phyloP scores from a whole-genome alignment of 371 early-diverging fungal genomes.

The Mortierella sp. region DNA sequence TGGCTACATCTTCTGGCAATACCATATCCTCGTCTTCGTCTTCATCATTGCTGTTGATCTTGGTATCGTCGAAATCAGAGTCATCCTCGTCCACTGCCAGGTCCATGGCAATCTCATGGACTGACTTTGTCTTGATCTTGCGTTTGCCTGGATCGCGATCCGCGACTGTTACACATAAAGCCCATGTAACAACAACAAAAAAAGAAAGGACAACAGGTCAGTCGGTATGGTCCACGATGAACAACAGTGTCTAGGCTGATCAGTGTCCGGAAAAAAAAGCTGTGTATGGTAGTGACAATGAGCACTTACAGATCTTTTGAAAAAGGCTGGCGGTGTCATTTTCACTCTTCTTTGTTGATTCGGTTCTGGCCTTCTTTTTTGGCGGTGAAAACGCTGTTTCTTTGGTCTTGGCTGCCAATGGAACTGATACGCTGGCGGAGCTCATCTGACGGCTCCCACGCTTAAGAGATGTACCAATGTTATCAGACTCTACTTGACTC shows the following conservation, averaged over 20 bases:
- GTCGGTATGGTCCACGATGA: no score
- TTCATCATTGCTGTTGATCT: slow-evolving; percentile 41
- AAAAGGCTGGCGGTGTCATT: slow-evolving; percentile 49
- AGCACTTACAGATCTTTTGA: slow-evolving; percentile 54
- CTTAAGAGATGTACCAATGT: slow-evolving; percentile 25
- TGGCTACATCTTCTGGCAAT: slow-evolving; percentile 40
- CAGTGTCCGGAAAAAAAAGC: no score
- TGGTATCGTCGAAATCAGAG: slow-evolving; percentile 50
- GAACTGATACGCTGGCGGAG: not conserved
- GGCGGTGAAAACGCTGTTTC: slow-evolving; percentile 18
- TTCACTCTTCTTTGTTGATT: slow-evolving; percentile 20
- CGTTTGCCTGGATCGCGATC: slow-evolving; percentile 54
- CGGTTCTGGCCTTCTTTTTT: slow-evolving; percentile 39
- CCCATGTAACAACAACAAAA: not conserved
- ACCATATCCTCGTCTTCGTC: slow-evolving; percentile 51
- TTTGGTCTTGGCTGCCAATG: slow-evolving; percentile 12
- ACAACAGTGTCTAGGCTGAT: no score
- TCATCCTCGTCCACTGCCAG: slow-evolving; percentile 49
- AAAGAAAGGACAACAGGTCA: not conserved
- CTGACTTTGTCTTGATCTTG: slow-evolving; percentile 50
- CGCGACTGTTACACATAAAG: slow-evolving; percentile 27
- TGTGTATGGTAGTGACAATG: no score
- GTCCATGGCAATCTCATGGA: slow-evolving; percentile 49
- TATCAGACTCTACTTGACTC: not conserved
- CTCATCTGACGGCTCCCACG: slow-evolving; percentile 19